Evolutionary conservation across 129 eudicot species (phyloP), one percentile per base, ranked within the genome.

Genomic region (Centaurea solstitialis): DNA sequence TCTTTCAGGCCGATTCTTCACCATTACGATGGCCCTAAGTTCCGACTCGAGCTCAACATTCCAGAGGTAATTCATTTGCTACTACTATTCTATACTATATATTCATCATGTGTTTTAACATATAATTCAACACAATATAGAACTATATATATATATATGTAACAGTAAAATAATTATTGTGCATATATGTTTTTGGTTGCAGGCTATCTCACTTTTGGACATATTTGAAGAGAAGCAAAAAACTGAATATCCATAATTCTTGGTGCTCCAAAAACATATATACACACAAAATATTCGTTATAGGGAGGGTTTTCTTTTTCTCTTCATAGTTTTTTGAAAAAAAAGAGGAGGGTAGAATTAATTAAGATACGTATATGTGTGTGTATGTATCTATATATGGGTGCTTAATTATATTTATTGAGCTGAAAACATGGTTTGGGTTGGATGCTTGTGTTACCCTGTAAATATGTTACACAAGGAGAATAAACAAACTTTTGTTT

Each of bases 11-110:
- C 98, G 21, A 89, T 94, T 71, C 96, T 94, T 70, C 97, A 92
- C 85, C 98, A 94, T 81, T 94, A 94, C 11, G 98, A 94, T 28
- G 98, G 98, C 24, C 98, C 98, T 39, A 94, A 94, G 82, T 94
- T 94, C 88, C 98, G 97, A 74, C 97, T 94, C 6, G 98, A 94
- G 43, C 77, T 94, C 43, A 92, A 89, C 83, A 83, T 94, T 21
- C 98, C 98, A 9, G 98, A 94, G 97, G 98, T 93, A 85, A 24
- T 45, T 30, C 79, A 13, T 62, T 61, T 59, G 30, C 23, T 24
- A 45, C 68, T 8, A 66, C 24, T 17, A 6, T 15, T 6, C 47
- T 40, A 40, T 7, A 40, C 9, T 7, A 40, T 1, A 6, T 24
- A 28, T 30, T 38, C 22, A 4, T 33, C 26, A 10, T 8, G 26